These are phyloP conservation scores for Parathielavia appendiculata DNA, from an alignment of 495 filamentous ascomycete genomes.

Conservation along the genomic window DNA sequence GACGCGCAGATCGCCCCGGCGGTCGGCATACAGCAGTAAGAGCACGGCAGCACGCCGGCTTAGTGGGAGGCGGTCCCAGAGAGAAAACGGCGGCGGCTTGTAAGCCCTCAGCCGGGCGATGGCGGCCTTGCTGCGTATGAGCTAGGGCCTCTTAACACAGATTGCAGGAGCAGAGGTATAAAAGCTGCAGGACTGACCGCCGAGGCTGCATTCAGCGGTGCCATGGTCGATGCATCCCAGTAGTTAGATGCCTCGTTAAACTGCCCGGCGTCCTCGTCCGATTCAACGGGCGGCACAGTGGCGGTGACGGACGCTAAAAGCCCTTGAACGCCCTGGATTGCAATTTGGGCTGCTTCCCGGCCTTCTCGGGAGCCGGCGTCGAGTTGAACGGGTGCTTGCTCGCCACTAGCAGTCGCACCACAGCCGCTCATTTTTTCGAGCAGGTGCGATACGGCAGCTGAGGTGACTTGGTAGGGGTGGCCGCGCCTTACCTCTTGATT, in stretches of 20 bases:
- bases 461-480: not conserved
- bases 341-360: conserved; percentile 3
- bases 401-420: not conserved
- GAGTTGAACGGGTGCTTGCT: not conserved
- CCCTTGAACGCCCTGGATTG: not conserved
- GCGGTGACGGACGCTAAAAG: not conserved
- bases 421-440: conserved; percentile 3
- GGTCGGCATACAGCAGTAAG: conserved; percentile 78
- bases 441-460: not conserved
- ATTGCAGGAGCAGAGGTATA: not conserved
- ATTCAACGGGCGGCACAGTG: not conserved
- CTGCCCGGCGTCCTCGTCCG: conserved; percentile 7
- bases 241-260: conserved; percentile 35
- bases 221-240: conserved; percentile 51
- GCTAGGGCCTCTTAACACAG: conserved; percentile 6
- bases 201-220: conserved; percentile 51
- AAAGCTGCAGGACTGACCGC: conserved; percentile 42
- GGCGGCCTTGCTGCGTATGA: conserved; percentile 53
- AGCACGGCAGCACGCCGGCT: conserved; percentile 75
- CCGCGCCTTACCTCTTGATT: no score
- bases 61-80: conserved; percentile 58
- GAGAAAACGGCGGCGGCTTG: conserved; percentile 51
- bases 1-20: conserved; percentile 66
- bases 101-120: conserved; percentile 71
- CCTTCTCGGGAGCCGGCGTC: not conserved